Conservation (phyloP, 352 stramenopile species). For the Pythium graminicola region DNA sequence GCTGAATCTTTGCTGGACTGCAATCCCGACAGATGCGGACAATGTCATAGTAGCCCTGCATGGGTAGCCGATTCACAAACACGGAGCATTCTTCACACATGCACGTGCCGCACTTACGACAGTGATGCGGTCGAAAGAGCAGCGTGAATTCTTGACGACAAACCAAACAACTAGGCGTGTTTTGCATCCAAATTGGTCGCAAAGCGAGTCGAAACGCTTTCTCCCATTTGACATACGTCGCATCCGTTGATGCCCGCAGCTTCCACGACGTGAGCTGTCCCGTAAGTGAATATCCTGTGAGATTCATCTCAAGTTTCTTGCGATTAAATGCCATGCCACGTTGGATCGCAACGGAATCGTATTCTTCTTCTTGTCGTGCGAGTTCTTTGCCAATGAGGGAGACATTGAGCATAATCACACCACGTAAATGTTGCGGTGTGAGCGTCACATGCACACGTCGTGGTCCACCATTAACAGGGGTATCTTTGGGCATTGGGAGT, state of each 20-base stretch:
- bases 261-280: conserved; percentile 77
- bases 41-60: conserved; percentile 78
- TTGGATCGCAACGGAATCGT: conserved; percentile 58
- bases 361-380: conserved; percentile 61
- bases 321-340: conserved; percentile 73
- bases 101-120: conserved; percentile 75
- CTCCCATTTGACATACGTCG: conserved; percentile 75
- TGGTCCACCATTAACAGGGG: conserved; percentile 12
- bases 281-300: conserved; percentile 71
- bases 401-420: conserved; percentile 80
- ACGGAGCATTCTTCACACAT: conserved; percentile 84
- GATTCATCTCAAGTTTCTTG: conserved; percentile 76
- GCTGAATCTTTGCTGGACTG: conserved; percentile 64
- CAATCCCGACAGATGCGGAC: conserved; percentile 82
- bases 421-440: conserved; percentile 66
- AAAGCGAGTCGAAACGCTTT: conserved; percentile 69
- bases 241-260: conserved; percentile 60
- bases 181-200: conserved; percentile 74
- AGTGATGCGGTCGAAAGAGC: conserved; percentile 76
- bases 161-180: conserved; percentile 64
- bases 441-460: conserved; percentile 63
- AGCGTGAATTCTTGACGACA: conserved; percentile 70
- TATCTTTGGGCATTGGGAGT: conserved; percentile 49
- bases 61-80: conserved; percentile 62
- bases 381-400: conserved; percentile 64